phyloP scores from a whole-genome alignment of 352 stramenopile genomes.

The Globisporangium megalacanthum region DNA sequence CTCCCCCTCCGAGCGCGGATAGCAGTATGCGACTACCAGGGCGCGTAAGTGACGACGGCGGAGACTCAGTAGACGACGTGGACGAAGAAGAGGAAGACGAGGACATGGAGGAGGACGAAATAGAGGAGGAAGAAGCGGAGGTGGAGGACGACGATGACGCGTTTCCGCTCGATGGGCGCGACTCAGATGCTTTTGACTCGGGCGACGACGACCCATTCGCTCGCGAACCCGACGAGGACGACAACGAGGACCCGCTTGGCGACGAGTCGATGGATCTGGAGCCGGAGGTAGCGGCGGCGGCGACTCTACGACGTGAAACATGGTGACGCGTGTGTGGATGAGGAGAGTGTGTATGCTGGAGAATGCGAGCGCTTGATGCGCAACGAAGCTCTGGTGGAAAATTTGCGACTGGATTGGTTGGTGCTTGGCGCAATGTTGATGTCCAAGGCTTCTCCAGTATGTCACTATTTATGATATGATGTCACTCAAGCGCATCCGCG shows the following conservation, averaged over 20 bases:
- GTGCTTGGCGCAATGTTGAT: background rate
- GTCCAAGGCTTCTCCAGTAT: background rate
- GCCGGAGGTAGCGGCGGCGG: background rate
- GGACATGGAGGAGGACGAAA: slow-evolving; percentile 25
- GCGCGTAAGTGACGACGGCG: slow-evolving; percentile 8
- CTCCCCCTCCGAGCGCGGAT: too few relatives aligned
- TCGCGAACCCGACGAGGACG: slow-evolving; percentile 24
- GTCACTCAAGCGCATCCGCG: background rate
- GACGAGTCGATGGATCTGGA: slow-evolving; percentile 41
- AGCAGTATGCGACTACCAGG: slow-evolving; percentile 5
- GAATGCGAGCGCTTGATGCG: background rate
- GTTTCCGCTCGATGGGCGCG: slow-evolving; percentile 19
- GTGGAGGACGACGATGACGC: slow-evolving; percentile 27
- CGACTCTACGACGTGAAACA: slow-evolving; percentile 1
- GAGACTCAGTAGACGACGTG: slow-evolving; percentile 27
- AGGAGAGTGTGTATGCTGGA: background rate
- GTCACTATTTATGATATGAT: slow-evolving; percentile 1
- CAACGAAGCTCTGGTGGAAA: too few relatives aligned
- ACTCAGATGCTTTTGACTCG: slow-evolving; percentile 19
- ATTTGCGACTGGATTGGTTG: too few relatives aligned
- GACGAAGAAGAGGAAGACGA: slow-evolving; percentile 35
- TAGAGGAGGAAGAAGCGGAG: slow-evolving; percentile 14
- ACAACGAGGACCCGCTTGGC: slow-evolving; percentile 11
- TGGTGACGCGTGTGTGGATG: background rate
- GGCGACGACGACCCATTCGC: slow-evolving; percentile 26